Evolutionary conservation across 2,329 filamentous ascomycete species (phyloP).

Genomic region (Pestalotiopsis sp.): DNA sequence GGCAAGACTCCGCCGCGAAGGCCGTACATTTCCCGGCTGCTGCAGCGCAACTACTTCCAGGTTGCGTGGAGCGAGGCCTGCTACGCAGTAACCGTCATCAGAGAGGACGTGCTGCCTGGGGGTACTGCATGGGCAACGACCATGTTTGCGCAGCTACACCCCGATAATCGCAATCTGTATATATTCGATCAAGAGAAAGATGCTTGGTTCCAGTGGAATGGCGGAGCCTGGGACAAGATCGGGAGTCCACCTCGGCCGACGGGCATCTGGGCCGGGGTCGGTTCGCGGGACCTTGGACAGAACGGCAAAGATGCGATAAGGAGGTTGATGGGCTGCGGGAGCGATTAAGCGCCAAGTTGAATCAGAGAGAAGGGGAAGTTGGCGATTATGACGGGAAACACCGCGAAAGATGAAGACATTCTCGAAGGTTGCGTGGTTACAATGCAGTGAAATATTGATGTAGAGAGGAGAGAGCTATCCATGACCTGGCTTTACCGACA

Average conservation of each 20-base stretch:
- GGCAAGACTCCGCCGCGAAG: not conserved
- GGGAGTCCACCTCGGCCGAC: not conserved
- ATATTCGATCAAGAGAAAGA: not conserved
- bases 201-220: not conserved
- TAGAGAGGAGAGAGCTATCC: too few species aligned
- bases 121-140: not conserved
- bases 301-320: not conserved
- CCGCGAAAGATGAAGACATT: too few species aligned
- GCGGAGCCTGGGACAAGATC: not conserved
- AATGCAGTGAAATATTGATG: too few species aligned
- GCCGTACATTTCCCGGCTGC: not conserved
- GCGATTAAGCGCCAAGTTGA: too few species aligned
- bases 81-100: not conserved
- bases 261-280: not conserved
- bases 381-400: too few species aligned
- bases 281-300: not conserved
- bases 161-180: not conserved
- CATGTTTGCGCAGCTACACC: not conserved
- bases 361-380: too few species aligned
- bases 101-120: not conserved
- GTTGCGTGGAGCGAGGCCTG: not conserved
- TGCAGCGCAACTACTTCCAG: conserved; percentile 4
- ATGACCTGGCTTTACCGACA: too few species aligned
- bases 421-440: too few species aligned
- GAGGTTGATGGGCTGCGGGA: not conserved